A percentile compares a stretch with the other conserved stretches of the same genome.
These are phyloP conservation scores for Irpex sp. DNA, from an alignment of 1,284 basidiomycete species.

Conservation along the genomic window DNA sequence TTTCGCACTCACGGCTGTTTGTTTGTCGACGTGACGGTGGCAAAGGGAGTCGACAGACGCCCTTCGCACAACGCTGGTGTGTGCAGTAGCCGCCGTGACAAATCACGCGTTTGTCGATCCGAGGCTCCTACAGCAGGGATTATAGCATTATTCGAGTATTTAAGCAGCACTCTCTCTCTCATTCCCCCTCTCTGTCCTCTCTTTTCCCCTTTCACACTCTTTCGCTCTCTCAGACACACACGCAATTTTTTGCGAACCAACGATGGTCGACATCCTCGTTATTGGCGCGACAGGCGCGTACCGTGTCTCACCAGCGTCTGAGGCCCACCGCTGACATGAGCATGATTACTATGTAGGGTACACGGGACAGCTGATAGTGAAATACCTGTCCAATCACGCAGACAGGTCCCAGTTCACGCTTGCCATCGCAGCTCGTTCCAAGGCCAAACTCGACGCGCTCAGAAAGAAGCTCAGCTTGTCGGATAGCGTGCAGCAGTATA, in stretches of 20 bases:
- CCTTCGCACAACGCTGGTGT: too few relatives aligned
- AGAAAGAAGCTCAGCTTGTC: constrained; percentile 26
- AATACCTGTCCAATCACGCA: constrained; percentile 58
- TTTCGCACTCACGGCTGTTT: neutral
- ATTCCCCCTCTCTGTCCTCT: neutral
- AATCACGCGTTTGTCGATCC: too few relatives aligned
- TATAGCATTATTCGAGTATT: too few relatives aligned
- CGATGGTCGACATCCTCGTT: constrained; percentile 50
- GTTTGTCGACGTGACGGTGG: neutral
- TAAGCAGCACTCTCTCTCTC: too few relatives aligned
- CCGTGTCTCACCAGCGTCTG: neutral
- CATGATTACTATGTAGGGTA: constrained; percentile 39
- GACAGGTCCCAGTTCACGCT: constrained; percentile 59
- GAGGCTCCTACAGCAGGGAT: too few relatives aligned
- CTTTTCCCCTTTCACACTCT: too few relatives aligned
- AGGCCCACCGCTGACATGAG: too few relatives aligned
- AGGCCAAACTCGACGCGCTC: constrained; percentile 48
- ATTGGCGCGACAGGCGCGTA: constrained; percentile 55
- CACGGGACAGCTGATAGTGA: constrained; percentile 60
- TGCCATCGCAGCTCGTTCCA: constrained; percentile 58
- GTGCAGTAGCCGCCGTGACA: too few relatives aligned
- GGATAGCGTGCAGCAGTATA: constrained; percentile 38
- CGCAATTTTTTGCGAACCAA: neutral
- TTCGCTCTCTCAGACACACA: too few relatives aligned
- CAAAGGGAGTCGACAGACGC: too few relatives aligned